Evolutionary conservation across 768 basidiomycete genomes (phyloP).

Genomic region (Lactarius hengduanensis): DNA sequence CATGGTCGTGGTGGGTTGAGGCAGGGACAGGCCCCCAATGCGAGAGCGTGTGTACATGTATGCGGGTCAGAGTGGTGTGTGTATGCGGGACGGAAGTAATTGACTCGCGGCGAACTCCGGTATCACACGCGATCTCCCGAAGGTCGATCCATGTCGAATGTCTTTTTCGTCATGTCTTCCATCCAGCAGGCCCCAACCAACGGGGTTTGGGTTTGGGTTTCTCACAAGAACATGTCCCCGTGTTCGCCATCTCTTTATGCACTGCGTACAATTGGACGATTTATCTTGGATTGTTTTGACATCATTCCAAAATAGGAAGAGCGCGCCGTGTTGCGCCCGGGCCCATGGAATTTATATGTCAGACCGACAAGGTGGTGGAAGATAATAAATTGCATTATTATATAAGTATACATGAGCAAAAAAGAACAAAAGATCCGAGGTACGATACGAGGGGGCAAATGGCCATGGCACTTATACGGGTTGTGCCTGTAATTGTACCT

Average conservation of each 20-base stretch:
- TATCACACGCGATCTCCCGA: slow-evolving; percentile 1
- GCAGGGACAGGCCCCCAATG: not conserved
- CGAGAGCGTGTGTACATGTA: not conserved
- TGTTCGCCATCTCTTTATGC: not conserved
- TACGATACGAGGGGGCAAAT: slow-evolving; percentile 3
- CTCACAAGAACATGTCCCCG: not conserved
- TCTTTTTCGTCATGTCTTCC: not conserved
- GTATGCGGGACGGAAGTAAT: not conserved
- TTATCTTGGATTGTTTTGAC: not conserved
- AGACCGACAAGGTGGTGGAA: not conserved
- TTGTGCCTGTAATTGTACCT: slow-evolving; percentile 17
- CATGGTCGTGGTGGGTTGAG: slow-evolving; percentile 11
- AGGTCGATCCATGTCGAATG: not conserved
- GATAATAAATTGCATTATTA: slow-evolving; percentile 8
- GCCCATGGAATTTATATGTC: slow-evolving; percentile 4
- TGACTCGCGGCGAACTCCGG: not conserved
- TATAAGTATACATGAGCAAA: slow-evolving; percentile 11
- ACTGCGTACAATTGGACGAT: not conserved
- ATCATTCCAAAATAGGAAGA: not conserved
- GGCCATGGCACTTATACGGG: not conserved
- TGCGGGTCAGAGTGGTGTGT: not conserved
- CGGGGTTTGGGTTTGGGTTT: not conserved
- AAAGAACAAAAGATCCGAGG: slow-evolving; percentile 22
- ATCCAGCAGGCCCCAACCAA: not conserved
- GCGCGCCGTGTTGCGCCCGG: not conserved